Base-by-base conservation (phyloP, 192 early-diverging fungal genomes). In the Allomyces macrogynus region DNA sequence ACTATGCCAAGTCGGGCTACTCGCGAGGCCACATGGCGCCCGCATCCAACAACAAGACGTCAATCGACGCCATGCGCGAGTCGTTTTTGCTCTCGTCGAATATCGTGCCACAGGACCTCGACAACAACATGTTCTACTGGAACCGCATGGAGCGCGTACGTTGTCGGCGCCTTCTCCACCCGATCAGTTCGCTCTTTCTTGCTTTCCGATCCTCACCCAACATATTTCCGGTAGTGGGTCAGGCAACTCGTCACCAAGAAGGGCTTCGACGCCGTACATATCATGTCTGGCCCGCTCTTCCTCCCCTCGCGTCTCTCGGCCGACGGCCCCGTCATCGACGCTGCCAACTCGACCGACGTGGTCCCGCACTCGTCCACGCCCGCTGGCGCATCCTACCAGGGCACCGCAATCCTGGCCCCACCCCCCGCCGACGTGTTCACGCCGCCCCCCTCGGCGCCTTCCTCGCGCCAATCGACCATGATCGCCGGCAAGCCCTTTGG, bases 1-100 rank as follows among this genome's bases (percentile, higher is more conserved):
- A 97, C 76, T 97, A 94, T 72, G 73, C 79, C 65, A 73, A 79
- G 23, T 84, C 85, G 14, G 87, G 88, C 20, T 93, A 85, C 75
- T 92, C 94, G 77, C 84, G 92, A 54, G 93, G 92, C 24, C 93
- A 97, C 66, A 84, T 97, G 80, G 92, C 78, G 9, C 92, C 92
- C 12, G 93, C 93, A 7, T 90, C 88, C 0, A 91, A 96, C 70
- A 84, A 86, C 62, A 84, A 85, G 65, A 75, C 73, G 68, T 78
- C 82, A 1, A 81, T 89, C 63, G 69, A 74, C 23, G 80, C 85
- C 12, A 85, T 97, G 78, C 75, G 89, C 69, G 89, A 94, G 57
- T 94, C 92, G 5, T 97, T 97, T 68, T 75, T 85, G 24, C 67
- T 90, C 24, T 14, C 49, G 49, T 78, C 86, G 44, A 90, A 90